Evolutionary conservation across 2,329 filamentous ascomycete species (phyloP).

Genomic region (Esteya vermicola): DNA sequence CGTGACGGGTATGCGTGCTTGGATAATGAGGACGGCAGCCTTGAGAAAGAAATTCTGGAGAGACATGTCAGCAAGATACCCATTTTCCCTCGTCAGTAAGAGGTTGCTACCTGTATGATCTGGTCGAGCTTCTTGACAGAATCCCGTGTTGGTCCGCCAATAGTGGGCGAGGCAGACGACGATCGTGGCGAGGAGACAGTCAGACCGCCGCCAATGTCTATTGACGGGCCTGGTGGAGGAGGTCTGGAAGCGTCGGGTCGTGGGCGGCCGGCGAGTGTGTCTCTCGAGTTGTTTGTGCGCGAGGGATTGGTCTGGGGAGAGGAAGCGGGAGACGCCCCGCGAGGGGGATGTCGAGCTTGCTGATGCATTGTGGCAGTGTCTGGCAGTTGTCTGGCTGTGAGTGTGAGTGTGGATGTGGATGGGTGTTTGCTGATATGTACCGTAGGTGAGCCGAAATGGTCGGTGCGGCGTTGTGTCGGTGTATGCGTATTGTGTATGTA

Average conservation of each 20-base stretch:
- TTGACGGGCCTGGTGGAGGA: constrained; percentile 15
- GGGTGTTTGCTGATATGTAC: too few species aligned
- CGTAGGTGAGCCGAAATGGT: too few species aligned
- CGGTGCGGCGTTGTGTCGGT: too few species aligned
- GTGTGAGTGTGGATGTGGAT: neutral
- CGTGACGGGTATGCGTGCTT: constrained; percentile 61
- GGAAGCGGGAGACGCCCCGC: constrained; percentile 57
- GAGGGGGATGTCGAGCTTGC: constrained; percentile 62
- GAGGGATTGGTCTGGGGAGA: constrained; percentile 59
- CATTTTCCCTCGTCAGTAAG: too few species aligned
- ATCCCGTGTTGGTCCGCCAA: constrained; percentile 36
- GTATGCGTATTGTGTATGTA: too few species aligned
- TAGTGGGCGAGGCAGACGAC: constrained; percentile 24
- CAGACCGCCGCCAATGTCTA: constrained; percentile 14
- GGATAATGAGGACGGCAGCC: constrained; percentile 68
- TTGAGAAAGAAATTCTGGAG: constrained; percentile 81
- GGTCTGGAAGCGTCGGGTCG: constrained; percentile 29
- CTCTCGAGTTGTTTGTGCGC: constrained; percentile 62
- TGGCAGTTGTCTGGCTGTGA: neutral
- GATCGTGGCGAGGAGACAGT: constrained; percentile 22
- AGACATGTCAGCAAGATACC: too few species aligned
- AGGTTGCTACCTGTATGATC: constrained; percentile 61
- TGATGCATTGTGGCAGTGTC: constrained; percentile 59
- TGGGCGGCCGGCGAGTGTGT: constrained; percentile 30
- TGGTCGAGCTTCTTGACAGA: constrained; percentile 73